Evolutionary conservation across 2,329 filamentous ascomycete genomes (phyloP), one percentile per base, ranked within the genome.

Genomic region (Aspergillus candidus): DNA sequence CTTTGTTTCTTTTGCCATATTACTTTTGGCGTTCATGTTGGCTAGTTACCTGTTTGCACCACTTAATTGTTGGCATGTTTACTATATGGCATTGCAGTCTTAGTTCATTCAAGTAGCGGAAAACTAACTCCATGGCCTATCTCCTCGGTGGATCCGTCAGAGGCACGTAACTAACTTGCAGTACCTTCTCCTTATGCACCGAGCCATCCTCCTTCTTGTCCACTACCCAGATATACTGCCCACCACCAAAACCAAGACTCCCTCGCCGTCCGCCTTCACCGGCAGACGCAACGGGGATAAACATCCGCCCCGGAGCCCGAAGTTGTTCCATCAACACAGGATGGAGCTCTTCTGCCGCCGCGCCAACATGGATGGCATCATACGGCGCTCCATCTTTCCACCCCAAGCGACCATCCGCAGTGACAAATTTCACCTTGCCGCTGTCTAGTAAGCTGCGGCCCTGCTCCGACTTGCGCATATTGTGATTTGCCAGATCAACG

Each of bases 301-400:
- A 84, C 57, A 84, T 62, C 71, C 82, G 75, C 0, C 93, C 93
- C 0, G 91, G 91, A 3, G 77, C 71, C 51, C 80, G 81, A 53
- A 98, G 70, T 71, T 97, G 93, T 27, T 82, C 77, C 36, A 94
- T 68, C 52, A 97, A 68, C 47, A 79, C 77, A 13, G 77, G 61
- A 62, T 94, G 90, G 43, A 94, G 69, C 59, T 81, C 77, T 17
- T 71, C 77, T 0, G 91, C 91, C 6, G 88, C 86, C 0, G 93
- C 93, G 0, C 93, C 93, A 3, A 97, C 93, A 62, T 97, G 93
- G 47, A 98, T 97, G 2, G 86, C 90, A 74, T 97, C 88, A 75
- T 91, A 98, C 0, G 81, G 49, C 70, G 78, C 57, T 58, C 69
- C 44, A 68, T 75, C 77, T 2, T 73, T 58, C 76, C 78, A 84